Percentiles rank a stretch among this genome's conserved stretches.
phyloP scores from a whole-genome alignment of 192 early-diverging fungal species.

The Gamsiella multidivaricata region DNA sequence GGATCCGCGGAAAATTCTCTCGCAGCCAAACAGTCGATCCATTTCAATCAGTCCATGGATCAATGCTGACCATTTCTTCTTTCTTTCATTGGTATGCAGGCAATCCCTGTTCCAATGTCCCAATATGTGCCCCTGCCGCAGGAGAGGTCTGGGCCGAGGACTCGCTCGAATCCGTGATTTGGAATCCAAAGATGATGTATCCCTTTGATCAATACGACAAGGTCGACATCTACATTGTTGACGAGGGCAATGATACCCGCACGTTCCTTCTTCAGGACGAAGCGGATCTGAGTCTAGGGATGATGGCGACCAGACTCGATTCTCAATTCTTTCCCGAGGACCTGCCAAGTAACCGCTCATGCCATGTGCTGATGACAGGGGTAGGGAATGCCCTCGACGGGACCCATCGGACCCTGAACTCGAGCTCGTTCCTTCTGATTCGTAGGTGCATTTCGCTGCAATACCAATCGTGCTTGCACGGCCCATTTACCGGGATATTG shows the following conservation, averaged over 20 bases:
- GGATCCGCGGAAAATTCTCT: not conserved
- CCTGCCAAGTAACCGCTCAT: conserved; percentile 28
- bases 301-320: conserved; percentile 10
- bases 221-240: conserved; percentile 37
- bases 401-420: conserved; percentile 19
- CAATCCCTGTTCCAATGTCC: conserved; percentile 11
- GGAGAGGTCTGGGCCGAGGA: conserved; percentile 29
- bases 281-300: conserved; percentile 5
- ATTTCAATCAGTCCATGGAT: too few species aligned
- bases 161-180: conserved; percentile 21
- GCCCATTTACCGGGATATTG: not conserved
- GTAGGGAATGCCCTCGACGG: conserved; percentile 13
- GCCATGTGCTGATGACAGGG: conserved; percentile 19
- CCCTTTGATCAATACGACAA: conserved; percentile 25
- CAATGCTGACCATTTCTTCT: not conserved
- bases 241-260: conserved; percentile 3
- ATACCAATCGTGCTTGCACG: not conserved
- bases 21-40: too few species aligned
- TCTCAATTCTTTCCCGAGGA: conserved; percentile 14
- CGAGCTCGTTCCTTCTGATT: conserved; percentile 39
- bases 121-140: conserved; percentile 23
- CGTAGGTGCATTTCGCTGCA: conserved; percentile 13
- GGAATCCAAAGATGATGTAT: conserved; percentile 14
- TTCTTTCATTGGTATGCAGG: conserved; percentile 2
- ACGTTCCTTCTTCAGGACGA: conserved; percentile 7